Base-by-base conservation (phyloP, 768 basidiomycete genomes). In the Pisolithus orientalis region DNA sequence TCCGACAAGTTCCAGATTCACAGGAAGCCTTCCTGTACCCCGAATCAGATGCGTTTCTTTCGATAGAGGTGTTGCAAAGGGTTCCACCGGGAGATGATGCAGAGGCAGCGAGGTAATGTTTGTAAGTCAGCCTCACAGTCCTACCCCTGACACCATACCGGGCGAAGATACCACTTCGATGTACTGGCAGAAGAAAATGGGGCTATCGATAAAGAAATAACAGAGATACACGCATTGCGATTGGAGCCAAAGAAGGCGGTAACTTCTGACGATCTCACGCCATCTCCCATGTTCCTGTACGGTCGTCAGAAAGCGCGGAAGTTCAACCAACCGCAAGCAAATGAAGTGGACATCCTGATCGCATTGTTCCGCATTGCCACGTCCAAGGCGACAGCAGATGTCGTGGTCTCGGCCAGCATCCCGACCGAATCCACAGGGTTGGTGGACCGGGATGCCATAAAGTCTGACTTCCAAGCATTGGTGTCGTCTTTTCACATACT, bases 21-120 rank as follows among this genome's bases (percentile, higher is more conserved):
- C 95, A 99, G 68, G 96, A 98, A 64, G 95, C 96, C 39, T 87
- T 92, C 69, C 65, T 96, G 51, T 85, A 84, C 50, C 79, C 80
- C 6, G 68, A 80, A 25, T 87, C 83, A 5, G 76, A 76, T 46
- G 72, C 83, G 58, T 92, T 87, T 62, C 77, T 94, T 56, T 79
- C 98, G 47, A 69, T 96, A 27, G 96, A 99, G 64, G 80, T 96
- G 24, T 72, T 97, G 11, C 68, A 91, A 65, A 75, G 82, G 53
- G 91, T 95, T 25, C 75, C 83, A 32, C 67, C 70, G n/a, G 56
- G 62, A 11, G 75, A 81, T 51, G 73, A 75, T 37, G 62, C 72
- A 42, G 80, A 85, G 43, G 91, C 91, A 46, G 79, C 82, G 59
- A 85, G 77, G 94, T 92, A 64, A 74, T 67, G 51, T 48, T 17